phyloP scores from a whole-genome alignment of 129 eudicot genomes.

The Kitagawia praeruptora region DNA sequence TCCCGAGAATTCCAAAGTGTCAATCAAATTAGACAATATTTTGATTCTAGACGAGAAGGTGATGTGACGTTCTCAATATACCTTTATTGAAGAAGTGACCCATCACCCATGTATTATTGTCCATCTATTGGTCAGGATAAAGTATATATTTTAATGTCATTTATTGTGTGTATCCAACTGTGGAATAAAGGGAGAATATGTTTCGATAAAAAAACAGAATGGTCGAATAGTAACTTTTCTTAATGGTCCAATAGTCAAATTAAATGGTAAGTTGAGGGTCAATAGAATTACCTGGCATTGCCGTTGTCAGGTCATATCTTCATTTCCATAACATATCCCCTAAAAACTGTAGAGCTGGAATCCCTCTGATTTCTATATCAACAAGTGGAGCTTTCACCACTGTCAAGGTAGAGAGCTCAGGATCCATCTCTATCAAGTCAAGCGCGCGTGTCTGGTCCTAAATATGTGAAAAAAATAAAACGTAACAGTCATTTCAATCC shows the following conservation, averaged over 20 bases:
- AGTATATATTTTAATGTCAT: neutral
- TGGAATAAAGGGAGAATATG: neutral
- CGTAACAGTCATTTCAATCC: neutral
- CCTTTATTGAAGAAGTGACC: neutral
- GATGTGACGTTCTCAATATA: neutral
- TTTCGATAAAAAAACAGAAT: neutral
- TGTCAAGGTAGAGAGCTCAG: slow-evolving; percentile 62
- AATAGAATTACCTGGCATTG: slow-evolving; percentile 2
- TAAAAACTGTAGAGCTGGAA: slow-evolving; percentile 91
- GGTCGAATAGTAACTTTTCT: neutral
- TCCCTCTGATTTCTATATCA: slow-evolving; percentile 96
- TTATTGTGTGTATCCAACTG: neutral
- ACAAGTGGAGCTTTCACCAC: slow-evolving; percentile 84
- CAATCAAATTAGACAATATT: no score
- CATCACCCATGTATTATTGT: neutral
- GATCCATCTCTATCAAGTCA: slow-evolving; percentile 48
- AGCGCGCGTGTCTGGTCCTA: slow-evolving; percentile 95
- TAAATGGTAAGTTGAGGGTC: neutral
- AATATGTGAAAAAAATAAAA: slow-evolving; percentile 1
- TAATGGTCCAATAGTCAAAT: neutral
- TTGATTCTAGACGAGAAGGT: neutral
- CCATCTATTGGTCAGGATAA: neutral
- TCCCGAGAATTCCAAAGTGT: neutral
- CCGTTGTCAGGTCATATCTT: neutral
- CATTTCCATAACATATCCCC: slow-evolving; percentile 52